Evolutionary conservation across 176 grass and related monocot species (phyloP), one percentile per base, ranked within the genome.

Genomic region (Urochloa ruziziensis): DNA sequence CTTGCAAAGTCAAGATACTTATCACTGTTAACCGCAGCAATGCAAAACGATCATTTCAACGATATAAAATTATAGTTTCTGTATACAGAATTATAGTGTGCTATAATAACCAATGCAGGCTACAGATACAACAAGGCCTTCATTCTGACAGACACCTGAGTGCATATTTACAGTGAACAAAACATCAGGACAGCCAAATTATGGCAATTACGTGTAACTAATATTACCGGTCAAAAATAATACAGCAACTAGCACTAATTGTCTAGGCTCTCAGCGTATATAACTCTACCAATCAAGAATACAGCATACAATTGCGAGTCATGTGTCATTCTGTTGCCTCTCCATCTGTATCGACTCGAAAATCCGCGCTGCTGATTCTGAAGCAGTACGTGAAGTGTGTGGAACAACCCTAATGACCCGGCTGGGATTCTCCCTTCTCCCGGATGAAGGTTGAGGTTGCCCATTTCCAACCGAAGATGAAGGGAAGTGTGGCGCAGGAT

Each of bases 341-440:
- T 92, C 96, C 85, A 94, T 90, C 78, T 96, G 96, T 80, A 96
- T 99, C 0, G 93, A 92, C 18, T 30, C 85, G 84, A 99, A 99
- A 70, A 99, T 99, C 65, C 91, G 86, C 0, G 91, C 93, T 1
- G 87, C 96, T 2, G 96, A 94, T 43, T 96, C 89, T 2, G 91
- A 94, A 15, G 96, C 93, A 18, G 88, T 90, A 19, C 69, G 90
- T 0, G 91, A 76, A 10, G 89, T 96, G 56, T 96, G 93, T 18
- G 96, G 96, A 60, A 99, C 96, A 62, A 99, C 96, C 59, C 80
- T 95, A 60, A 99, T 99, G 17, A 92, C 85, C 11, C 40, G 78
- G 66, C 77, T 36, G 2, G 21, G 78, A 40, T 78, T 91, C 23
- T 88, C 92, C 86, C 64, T 65, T 53, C 82, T 85, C 63, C 62